These are phyloP conservation scores for Lichtheimia ramosa DNA, from an alignment of 371 early-diverging fungal genomes.

Conservation along the genomic window DNA sequence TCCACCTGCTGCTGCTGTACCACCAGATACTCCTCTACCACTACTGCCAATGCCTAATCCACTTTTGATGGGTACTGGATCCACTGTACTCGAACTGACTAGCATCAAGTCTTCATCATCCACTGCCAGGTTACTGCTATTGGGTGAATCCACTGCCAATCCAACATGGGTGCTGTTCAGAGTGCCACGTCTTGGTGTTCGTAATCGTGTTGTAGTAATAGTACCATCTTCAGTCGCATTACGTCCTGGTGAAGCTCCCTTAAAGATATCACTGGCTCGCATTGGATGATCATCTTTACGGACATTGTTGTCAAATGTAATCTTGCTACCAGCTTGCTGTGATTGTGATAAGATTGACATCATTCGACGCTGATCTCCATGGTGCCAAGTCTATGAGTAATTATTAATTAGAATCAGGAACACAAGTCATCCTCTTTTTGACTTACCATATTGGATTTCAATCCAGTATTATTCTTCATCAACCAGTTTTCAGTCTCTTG, in stretches of 20 bases:
- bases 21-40: too few species aligned
- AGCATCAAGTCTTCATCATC: slow-evolving; percentile 61
- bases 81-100: slow-evolving; percentile 61
- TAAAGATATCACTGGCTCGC: slow-evolving; percentile 29
- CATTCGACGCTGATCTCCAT: slow-evolving; percentile 29
- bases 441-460: slow-evolving; percentile 32
- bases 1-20: too few species aligned
- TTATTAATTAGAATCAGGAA: background rate
- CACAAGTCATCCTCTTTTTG: too few species aligned
- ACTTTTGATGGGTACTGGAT: slow-evolving; percentile 56
- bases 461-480: slow-evolving; percentile 1
- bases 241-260: slow-evolving; percentile 26
- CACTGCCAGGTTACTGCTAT: slow-evolving; percentile 6
- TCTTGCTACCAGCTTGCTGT: slow-evolving; percentile 36
- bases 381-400: slow-evolving; percentile 45
- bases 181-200: slow-evolving; percentile 32
- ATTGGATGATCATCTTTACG: slow-evolving; percentile 32
- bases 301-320: slow-evolving; percentile 30
- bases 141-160: slow-evolving; percentile 16
- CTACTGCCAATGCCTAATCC: background rate
- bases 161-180: slow-evolving; percentile 35
- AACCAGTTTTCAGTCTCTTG: slow-evolving; percentile 16
- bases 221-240: slow-evolving; percentile 8
- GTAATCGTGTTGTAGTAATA: slow-evolving; percentile 12
- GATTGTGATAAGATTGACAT: slow-evolving; percentile 41